Evolutionary conservation across 202 grass and related monocot species (phyloP).

Genomic region (Carex arenaria): DNA sequence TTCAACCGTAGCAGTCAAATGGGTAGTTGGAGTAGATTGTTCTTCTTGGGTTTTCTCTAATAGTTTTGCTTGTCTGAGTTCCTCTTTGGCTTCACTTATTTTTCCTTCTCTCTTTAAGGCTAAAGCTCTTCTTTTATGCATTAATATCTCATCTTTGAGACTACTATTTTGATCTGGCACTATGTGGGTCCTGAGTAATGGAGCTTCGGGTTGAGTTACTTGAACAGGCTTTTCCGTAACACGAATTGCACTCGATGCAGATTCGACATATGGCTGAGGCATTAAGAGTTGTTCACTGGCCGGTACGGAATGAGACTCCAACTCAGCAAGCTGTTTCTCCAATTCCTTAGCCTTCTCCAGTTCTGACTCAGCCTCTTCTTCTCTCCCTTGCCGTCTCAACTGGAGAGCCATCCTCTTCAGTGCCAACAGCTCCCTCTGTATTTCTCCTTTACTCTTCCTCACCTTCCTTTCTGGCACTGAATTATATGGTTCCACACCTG

Average conservation of each 20-base stretch:
- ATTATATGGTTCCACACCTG: constrained; percentile 10
- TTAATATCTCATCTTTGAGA: constrained; percentile 65
- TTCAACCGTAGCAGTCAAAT: constrained; percentile 9
- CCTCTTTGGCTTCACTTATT: constrained; percentile 75
- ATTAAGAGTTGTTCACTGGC: constrained; percentile 20
- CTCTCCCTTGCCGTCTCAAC: constrained; percentile 75
- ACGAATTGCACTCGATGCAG: background rate
- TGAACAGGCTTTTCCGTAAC: background rate
- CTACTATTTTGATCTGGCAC: constrained; percentile 34
- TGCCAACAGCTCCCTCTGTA: constrained; percentile 82
- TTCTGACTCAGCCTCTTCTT: constrained; percentile 66
- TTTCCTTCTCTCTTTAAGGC: constrained; percentile 91
- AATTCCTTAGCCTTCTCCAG: constrained; percentile 77
- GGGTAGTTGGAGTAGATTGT: constrained; percentile 32
- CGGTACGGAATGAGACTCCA: constrained; percentile 39
- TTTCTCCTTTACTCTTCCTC: constrained; percentile 54
- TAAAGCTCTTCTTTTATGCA: constrained; percentile 78
- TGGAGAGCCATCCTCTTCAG: constrained; percentile 84
- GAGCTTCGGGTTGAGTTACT: background rate
- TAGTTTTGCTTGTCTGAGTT: constrained; percentile 73
- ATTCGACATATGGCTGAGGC: background rate
- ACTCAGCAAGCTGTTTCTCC: constrained; percentile 67
- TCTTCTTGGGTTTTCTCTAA: constrained; percentile 62
- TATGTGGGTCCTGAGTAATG: background rate
- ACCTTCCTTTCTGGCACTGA: background rate